phyloP scores from a whole-genome alignment of 2,329 filamentous ascomycete genomes.

The Ilyonectria mors-panacis region DNA sequence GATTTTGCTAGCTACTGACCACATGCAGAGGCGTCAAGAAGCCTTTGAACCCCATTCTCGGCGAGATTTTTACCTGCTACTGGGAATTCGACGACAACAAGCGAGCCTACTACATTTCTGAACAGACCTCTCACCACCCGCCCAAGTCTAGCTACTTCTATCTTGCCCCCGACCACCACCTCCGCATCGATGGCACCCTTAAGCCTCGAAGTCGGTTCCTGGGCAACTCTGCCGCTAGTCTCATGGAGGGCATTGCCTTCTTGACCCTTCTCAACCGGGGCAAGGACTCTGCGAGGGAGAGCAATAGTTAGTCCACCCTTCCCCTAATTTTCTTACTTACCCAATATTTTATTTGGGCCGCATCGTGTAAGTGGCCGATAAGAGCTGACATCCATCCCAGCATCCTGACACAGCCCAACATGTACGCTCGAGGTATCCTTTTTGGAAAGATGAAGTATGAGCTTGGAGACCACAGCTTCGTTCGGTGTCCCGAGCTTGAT shows the following conservation, averaged over 20 bases:
- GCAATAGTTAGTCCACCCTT: slow-evolving; percentile 79
- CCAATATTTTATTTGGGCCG: neutral
- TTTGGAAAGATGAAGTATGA: slow-evolving; percentile 99
- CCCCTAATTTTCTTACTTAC: neutral
- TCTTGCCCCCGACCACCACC: slow-evolving; percentile 93
- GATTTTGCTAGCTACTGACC: slow-evolving; percentile 42
- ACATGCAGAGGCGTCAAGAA: slow-evolving; percentile 90
- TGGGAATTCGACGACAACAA: slow-evolving; percentile 92
- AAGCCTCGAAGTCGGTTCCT: slow-evolving; percentile 96
- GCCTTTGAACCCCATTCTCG: slow-evolving; percentile 94
- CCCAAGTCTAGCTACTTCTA: slow-evolving; percentile 99
- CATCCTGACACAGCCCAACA: slow-evolving; percentile 96
- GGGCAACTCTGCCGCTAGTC: slow-evolving; percentile 95
- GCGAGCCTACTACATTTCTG: slow-evolving; percentile 93
- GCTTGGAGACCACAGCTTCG: slow-evolving; percentile 94
- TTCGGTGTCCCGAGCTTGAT: slow-evolving; percentile 90
- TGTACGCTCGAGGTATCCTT: slow-evolving; percentile 97
- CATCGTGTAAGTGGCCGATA: slow-evolving; percentile 31
- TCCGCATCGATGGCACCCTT: slow-evolving; percentile 94
- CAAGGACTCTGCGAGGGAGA: slow-evolving; percentile 76
- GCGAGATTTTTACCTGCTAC: slow-evolving; percentile 94
- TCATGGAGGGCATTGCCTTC: slow-evolving; percentile 98
- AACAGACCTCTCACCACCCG: slow-evolving; percentile 98
- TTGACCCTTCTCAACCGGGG: slow-evolving; percentile 86
- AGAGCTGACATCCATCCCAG: slow-evolving; percentile 59